These are phyloP conservation scores for Madurella mycetomatis DNA, from an alignment of 2,329 filamentous ascomycete species.

Conservation along the genomic window DNA sequence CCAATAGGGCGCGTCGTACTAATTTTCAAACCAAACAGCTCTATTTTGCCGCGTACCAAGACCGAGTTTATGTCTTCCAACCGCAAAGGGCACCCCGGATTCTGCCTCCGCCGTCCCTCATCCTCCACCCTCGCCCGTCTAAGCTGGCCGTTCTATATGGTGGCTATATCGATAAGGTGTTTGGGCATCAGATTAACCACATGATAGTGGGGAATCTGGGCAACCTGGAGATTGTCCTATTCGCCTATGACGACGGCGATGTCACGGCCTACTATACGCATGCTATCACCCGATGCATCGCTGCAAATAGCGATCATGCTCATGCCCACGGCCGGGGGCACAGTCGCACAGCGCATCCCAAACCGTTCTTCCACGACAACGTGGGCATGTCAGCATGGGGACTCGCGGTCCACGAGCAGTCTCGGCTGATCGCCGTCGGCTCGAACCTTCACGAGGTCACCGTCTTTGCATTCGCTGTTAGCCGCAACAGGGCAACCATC, in stretches of 20 bases:
- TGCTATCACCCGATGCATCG: slow-evolving; percentile 44
- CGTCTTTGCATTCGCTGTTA: slow-evolving; percentile 48
- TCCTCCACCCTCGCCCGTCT: slow-evolving; percentile 43
- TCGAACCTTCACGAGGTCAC: slow-evolving; percentile 62
- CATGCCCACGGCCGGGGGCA: neutral
- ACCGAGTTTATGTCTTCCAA: slow-evolving; percentile 54
- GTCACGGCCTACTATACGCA: slow-evolving; percentile 65
- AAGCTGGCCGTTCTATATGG: slow-evolving; percentile 37
- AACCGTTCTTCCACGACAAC: slow-evolving; percentile 67
- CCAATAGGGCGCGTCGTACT: neutral
- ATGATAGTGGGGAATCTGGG: slow-evolving; percentile 66
- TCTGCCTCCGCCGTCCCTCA: slow-evolving; percentile 47
- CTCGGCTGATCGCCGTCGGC: slow-evolving; percentile 81
- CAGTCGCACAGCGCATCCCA: neutral
- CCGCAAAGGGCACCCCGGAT: slow-evolving; percentile 46
- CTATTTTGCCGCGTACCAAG: slow-evolving; percentile 57
- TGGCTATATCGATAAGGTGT: slow-evolving; percentile 49
- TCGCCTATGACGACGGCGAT: slow-evolving; percentile 71
- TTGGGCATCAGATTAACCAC: slow-evolving; percentile 64
- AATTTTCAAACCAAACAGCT: slow-evolving; percentile 38
- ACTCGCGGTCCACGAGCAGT: slow-evolving; percentile 71
- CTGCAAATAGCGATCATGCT: slow-evolving; percentile 14
- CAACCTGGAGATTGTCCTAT: slow-evolving; percentile 61
- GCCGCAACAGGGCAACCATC: slow-evolving; percentile 5
- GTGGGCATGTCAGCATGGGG: slow-evolving; percentile 85